These are phyloP conservation scores for Phycomyces nitens DNA, from an alignment of 192 early-diverging fungal genomes.

Conservation along the genomic window DNA sequence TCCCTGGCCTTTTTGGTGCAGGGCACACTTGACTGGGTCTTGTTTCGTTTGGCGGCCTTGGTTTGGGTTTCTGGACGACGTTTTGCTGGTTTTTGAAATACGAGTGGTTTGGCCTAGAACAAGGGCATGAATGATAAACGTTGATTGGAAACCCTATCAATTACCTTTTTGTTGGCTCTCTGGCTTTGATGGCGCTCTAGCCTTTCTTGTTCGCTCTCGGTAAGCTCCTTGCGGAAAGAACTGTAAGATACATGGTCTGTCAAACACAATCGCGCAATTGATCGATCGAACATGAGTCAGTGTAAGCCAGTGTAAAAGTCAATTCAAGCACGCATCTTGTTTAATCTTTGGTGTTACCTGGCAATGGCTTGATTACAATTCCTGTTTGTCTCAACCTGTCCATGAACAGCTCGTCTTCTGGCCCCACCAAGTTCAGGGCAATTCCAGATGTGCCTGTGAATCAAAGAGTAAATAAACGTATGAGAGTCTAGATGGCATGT, in stretches of 20 bases:
- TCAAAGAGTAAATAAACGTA: background rate
- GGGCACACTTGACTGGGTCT: no score
- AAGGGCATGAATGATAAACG: no score
- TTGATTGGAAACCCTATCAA: background rate
- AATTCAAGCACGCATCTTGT: background rate
- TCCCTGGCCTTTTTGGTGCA: no score
- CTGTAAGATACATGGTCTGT: constrained; percentile 23
- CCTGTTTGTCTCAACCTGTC: constrained; percentile 6
- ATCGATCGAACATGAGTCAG: no score
- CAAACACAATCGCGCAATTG: no score
- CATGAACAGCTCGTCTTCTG: constrained; percentile 19
- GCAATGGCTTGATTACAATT: constrained; percentile 17
- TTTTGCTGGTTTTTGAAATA: no score
- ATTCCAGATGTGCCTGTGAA: constrained; percentile 31
- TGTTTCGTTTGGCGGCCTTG: no score
- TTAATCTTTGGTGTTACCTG: constrained; percentile 11
- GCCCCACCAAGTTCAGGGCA: constrained; percentile 30
- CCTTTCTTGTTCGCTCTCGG: constrained; percentile 12
- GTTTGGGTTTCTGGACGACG: no score
- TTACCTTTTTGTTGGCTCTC: constrained; percentile 1
- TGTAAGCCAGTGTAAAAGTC: no score
- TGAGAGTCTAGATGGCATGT: background rate
- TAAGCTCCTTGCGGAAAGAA: constrained; percentile 23
- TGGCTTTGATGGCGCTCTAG: constrained; percentile 4
- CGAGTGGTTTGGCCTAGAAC: constrained; percentile 4